Evolutionary conservation across 371 early-diverging fungal species (phyloP), one percentile per base, ranked within the genome.

Genomic region (Saksenaea oblongispora): DNA sequence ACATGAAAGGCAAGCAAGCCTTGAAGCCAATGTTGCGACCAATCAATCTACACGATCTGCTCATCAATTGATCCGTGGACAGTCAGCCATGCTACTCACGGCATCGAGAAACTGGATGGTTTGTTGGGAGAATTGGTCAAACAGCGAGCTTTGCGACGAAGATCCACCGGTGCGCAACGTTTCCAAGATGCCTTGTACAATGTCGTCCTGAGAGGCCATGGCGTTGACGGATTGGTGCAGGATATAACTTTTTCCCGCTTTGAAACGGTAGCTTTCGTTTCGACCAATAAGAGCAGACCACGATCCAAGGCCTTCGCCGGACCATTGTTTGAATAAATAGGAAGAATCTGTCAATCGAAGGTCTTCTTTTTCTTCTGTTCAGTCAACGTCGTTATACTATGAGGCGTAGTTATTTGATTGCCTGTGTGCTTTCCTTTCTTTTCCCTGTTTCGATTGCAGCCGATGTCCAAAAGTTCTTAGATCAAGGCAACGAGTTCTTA

Each of bases 401-500:
- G 51, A 47, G 22, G 51, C 67, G 62, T 42, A 61, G 57, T 2
- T 64, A 66, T 37, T 47, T 78, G 18, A 35, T 78, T 53, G 78
- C 71, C 15, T 78, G 72, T 56, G 54, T 78, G 35, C 62, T 78
- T 34, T 70, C 74, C n/a, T 60, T 74, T 28, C 56, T 42, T 51
- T 59, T 70, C 39, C 69, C 59, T 17, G 62, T 62, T 18, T 58
- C 70, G n/a, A 61, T 71, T 26, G 51, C 67, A 28, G 74, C 72
- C 4, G 80, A 83, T 26, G 69, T 84, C 11, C 80, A 88, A 54
- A 76, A 84, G 61, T 73, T 78, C 62, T 66, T 92, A n/a, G 83
- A 82, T 42, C 84, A 89, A 51, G 92, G 90, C 42, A 89, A 87
- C 35, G 77, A 64, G 34, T 83, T 73, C 56, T 70, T 90, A n/a